Evolutionary conservation across 2,329 filamentous ascomycete species (phyloP).

Genomic region (Fusarium sp.): DNA sequence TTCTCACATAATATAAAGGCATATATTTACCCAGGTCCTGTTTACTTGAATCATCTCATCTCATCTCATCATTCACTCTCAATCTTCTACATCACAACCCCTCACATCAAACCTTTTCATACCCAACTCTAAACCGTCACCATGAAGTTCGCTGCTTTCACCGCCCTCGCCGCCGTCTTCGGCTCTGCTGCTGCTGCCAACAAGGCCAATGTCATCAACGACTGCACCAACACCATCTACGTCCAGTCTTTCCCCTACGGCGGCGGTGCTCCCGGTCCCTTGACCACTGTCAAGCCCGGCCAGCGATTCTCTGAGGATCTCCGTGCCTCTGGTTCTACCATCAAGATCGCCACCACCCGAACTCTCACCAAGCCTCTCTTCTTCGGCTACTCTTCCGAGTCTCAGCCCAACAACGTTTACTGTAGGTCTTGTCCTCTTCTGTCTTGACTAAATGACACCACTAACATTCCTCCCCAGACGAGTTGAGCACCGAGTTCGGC

Average conservation of each 20-base stretch:
- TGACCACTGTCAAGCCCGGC: constrained; percentile 48
- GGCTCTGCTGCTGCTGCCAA: constrained; percentile 45
- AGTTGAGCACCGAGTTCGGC: constrained; percentile 50
- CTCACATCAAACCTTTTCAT: neutral
- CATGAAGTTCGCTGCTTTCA: constrained; percentile 45
- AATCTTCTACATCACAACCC: neutral
- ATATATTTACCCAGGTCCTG: neutral
- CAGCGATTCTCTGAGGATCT: constrained; percentile 51
- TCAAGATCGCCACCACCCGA: constrained; percentile 54
- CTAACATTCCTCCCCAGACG: constrained; percentile 44
- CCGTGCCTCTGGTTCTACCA: constrained; percentile 50
- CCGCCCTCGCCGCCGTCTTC: constrained; percentile 46
- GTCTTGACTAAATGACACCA: neutral
- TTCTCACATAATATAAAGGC: constrained; percentile 2
- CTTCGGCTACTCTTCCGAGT: constrained; percentile 54
- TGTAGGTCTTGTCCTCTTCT: constrained; percentile 44
- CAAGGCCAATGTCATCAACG: constrained; percentile 50
- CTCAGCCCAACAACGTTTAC: constrained; percentile 51
- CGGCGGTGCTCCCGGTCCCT: constrained; percentile 43
- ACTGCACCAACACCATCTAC: constrained; percentile 47
- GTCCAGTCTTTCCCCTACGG: constrained; percentile 51
- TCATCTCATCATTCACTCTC: neutral
- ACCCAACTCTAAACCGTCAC: constrained; percentile 20
- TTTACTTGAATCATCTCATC: neutral
- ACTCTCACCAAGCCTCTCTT: constrained; percentile 51